Evolutionary conservation across 2,329 filamentous ascomycete genomes (phyloP).

Genomic region (Ilyonectria mors-panacis): DNA sequence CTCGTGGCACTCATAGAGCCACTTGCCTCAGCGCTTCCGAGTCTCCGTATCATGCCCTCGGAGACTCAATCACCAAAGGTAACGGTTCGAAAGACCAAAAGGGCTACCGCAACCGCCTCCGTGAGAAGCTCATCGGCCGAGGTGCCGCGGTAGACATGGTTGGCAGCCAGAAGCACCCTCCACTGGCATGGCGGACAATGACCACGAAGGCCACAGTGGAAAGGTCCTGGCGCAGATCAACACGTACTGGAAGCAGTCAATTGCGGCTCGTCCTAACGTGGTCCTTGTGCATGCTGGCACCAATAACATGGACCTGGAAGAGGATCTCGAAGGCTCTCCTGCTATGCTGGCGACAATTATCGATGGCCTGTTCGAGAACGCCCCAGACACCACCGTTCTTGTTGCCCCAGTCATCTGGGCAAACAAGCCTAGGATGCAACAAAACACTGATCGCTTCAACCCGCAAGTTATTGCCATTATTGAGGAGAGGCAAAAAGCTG

Average conservation of each 20-base stretch:
- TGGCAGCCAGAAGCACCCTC: constrained; percentile 3
- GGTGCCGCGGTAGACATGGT: background rate
- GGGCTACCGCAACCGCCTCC: constrained; percentile 11
- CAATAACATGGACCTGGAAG: constrained; percentile 41
- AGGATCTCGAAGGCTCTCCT: constrained; percentile 30
- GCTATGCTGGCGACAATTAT: constrained; percentile 37
- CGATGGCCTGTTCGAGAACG: constrained; percentile 30
- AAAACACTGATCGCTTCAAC: constrained; percentile 51
- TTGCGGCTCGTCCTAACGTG: constrained; percentile 36
- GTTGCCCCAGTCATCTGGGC: constrained; percentile 40
- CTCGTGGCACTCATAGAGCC: background rate
- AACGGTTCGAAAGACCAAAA: constrained; percentile 12
- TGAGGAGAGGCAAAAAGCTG: constrained; percentile 21
- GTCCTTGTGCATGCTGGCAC: constrained; percentile 45
- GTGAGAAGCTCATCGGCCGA: constrained; percentile 1
- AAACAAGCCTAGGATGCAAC: constrained; percentile 41
- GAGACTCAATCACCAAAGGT: constrained; percentile 15
- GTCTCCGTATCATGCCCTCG: constrained; percentile 15
- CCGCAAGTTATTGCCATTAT: constrained; percentile 48
- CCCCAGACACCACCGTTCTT: constrained; percentile 35
- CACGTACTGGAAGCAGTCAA: constrained; percentile 16
- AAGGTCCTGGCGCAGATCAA: constrained; percentile 30
- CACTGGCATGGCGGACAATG: constrained; percentile 33
- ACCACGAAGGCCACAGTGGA: constrained; percentile 39
- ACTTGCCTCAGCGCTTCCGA: constrained; percentile 4